Evolutionary conservation across 345 rosid genomes (phyloP).

Genomic region (Eutrema heterophyllum): DNA sequence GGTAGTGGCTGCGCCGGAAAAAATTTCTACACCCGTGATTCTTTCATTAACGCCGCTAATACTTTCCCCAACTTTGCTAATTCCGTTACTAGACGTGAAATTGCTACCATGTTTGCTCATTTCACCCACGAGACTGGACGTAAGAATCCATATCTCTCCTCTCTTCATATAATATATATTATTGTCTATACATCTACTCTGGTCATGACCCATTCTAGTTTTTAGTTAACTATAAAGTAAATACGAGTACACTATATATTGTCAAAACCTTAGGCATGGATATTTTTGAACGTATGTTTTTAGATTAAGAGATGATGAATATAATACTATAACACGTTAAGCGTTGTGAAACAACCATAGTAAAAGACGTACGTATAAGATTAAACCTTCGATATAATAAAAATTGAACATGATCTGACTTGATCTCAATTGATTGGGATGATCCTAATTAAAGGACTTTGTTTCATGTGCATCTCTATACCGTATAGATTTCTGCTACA

Average conservation of each 20-base stretch:
- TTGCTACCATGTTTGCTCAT: slow-evolving; percentile 53
- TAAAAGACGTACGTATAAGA: not conserved
- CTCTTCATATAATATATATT: not conserved
- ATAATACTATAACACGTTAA: not conserved
- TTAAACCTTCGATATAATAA: not conserved
- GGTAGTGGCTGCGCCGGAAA: slow-evolving; percentile 38
- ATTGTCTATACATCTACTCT: not conserved
- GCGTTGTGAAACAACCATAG: not conserved
- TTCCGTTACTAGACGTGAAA: slow-evolving; percentile 37
- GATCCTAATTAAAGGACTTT: not conserved
- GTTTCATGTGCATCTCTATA: not conserved
- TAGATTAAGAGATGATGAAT: not conserved
- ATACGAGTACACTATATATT: not conserved
- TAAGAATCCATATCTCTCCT: slow-evolving; percentile 14
- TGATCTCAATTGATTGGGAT: not conserved
- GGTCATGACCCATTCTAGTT: not conserved
- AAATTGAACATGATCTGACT: not conserved
- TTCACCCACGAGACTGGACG: slow-evolving; percentile 50
- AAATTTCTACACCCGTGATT: slow-evolving; percentile 39
- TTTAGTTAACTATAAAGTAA: not conserved
- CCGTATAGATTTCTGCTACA: slow-evolving; percentile 52
- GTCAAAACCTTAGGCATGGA: not conserved
- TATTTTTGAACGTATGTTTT: not conserved
- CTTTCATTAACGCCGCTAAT: slow-evolving; percentile 31
- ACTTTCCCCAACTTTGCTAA: slow-evolving; percentile 20